Evolutionary conservation across 2,329 filamentous ascomycete genomes (phyloP).

Genomic region (Xylariaceae sp.): DNA sequence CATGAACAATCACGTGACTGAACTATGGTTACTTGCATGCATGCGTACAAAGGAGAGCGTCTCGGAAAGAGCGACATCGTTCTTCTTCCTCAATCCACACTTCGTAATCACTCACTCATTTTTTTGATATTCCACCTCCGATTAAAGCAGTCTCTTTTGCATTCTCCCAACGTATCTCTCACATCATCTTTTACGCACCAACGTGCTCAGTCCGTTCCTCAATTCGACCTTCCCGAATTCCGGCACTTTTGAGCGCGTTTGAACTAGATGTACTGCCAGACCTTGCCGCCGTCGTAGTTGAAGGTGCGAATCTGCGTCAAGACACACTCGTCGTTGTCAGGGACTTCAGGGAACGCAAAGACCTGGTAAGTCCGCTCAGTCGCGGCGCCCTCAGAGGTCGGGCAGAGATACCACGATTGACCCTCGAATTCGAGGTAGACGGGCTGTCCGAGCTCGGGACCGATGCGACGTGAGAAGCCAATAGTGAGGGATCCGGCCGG

Average conservation of each 20-base stretch:
- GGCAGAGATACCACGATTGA: constrained; percentile 12
- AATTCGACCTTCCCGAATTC: not conserved
- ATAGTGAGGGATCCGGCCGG: constrained; percentile 16
- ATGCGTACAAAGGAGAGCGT: too few species aligned
- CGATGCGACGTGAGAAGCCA: constrained; percentile 16
- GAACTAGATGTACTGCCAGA: not conserved
- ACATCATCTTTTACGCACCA: not conserved
- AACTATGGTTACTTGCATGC: too few species aligned
- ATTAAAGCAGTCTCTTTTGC: not conserved
- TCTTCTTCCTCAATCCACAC: not conserved
- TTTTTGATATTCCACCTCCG: too few species aligned
- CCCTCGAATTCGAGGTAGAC: constrained; percentile 8
- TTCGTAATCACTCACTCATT: not conserved
- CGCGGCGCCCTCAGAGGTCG: constrained; percentile 19
- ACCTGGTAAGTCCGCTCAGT: constrained; percentile 22
- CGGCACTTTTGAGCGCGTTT: not conserved
- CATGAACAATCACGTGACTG: too few species aligned
- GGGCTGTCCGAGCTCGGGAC: constrained; percentile 6
- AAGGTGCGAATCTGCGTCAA: constrained; percentile 7
- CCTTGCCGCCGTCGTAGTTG: not conserved
- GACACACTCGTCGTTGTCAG: not conserved
- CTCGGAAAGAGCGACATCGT: not conserved
- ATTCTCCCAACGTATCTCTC: not conserved
- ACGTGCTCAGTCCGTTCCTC: not conserved
- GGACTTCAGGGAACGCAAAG: not conserved